Evolutionary conservation across 2,329 filamentous ascomycete genomes (phyloP).

Genomic region (Leptoxyphium fumago): DNA sequence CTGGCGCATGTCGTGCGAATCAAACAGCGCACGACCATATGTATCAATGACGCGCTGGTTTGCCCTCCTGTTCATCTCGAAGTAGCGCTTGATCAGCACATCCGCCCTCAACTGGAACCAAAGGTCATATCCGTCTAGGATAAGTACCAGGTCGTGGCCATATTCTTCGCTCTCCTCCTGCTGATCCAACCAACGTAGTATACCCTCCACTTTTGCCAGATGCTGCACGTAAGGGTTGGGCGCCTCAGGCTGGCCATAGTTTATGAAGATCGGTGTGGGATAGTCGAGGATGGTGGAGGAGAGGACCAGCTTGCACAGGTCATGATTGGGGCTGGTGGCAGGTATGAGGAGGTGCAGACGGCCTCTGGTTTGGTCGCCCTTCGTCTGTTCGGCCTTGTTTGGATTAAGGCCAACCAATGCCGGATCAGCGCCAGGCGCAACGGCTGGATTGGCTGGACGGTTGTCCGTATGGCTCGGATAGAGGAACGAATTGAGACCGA

Average conservation of each 20-base stretch:
- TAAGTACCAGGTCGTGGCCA: slow-evolving; percentile 45
- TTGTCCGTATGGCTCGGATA: background rate
- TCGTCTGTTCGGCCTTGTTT: background rate
- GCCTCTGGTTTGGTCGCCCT: slow-evolving; percentile 4
- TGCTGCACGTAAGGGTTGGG: slow-evolving; percentile 26
- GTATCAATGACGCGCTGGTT: slow-evolving; percentile 33
- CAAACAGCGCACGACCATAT: slow-evolving; percentile 22
- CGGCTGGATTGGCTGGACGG: background rate
- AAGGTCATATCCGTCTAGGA: slow-evolving; percentile 49
- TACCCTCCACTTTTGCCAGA: slow-evolving; percentile 30
- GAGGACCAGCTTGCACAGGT: slow-evolving; percentile 43
- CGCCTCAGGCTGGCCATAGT: slow-evolving; percentile 22
- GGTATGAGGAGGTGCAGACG: slow-evolving; percentile 42
- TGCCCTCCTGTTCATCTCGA: slow-evolving; percentile 36
- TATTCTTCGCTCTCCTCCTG: slow-evolving; percentile 23
- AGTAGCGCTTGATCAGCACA: slow-evolving; percentile 48
- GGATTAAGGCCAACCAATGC: background rate
- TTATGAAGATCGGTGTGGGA: slow-evolving; percentile 41
- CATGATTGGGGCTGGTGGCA: slow-evolving; percentile 30
- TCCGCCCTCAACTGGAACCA: slow-evolving; percentile 52
- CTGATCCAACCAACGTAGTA: slow-evolving; percentile 31
- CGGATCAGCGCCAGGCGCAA: background rate
- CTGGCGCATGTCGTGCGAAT: slow-evolving; percentile 12
- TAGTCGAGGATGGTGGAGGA: slow-evolving; percentile 45
- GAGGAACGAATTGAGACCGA: background rate